A percentile compares a stretch with the other conserved stretches of the same genome.
These are phyloP conservation scores for Ceratocystis ficicola DNA, from an alignment of 2,329 filamentous ascomycete genomes.

Conservation along the genomic window DNA sequence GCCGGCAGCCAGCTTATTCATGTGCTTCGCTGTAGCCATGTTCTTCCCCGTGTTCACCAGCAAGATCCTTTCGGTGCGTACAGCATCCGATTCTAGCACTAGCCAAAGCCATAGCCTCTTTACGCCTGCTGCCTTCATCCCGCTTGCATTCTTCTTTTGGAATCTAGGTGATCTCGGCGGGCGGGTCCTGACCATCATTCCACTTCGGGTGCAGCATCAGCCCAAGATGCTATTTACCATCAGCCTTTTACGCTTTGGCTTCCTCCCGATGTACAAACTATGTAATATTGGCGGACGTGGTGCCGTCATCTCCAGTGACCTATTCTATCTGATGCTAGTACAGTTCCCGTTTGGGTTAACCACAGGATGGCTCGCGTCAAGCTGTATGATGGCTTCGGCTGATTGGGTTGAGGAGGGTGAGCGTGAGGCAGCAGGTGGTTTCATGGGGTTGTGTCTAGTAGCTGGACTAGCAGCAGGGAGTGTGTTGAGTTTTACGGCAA, in stretches of 20 bases:
- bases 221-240: conserved; percentile 58
- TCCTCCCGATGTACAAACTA: conserved; percentile 74
- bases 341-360: conserved; percentile 73
- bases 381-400: conserved; percentile 80
- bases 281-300: conserved; percentile 77
- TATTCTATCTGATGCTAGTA: conserved; percentile 76
- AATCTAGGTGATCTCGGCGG: conserved; percentile 78
- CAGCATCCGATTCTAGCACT: background rate
- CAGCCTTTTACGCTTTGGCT: conserved; percentile 51
- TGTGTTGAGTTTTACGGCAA: conserved; percentile 69
- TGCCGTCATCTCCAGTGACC: conserved; percentile 62
- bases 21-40: conserved; percentile 81
- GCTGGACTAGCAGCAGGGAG: conserved; percentile 75
- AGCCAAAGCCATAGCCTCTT: conserved; percentile 45
- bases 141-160: conserved; percentile 84
- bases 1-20: conserved; percentile 61
- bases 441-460: conserved; percentile 88
- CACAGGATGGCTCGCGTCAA: conserved; percentile 78
- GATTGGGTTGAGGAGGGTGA: conserved; percentile 74
- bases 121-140: conserved; percentile 68
- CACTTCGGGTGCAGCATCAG: conserved; percentile 44
- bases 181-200: conserved; percentile 53
- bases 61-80: conserved; percentile 41
- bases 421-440: conserved; percentile 76
- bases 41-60: conserved; percentile 86